These are phyloP conservation scores for Phytophthora rubi DNA, from an alignment of 352 stramenopile genomes.

Conservation along the genomic window DNA sequence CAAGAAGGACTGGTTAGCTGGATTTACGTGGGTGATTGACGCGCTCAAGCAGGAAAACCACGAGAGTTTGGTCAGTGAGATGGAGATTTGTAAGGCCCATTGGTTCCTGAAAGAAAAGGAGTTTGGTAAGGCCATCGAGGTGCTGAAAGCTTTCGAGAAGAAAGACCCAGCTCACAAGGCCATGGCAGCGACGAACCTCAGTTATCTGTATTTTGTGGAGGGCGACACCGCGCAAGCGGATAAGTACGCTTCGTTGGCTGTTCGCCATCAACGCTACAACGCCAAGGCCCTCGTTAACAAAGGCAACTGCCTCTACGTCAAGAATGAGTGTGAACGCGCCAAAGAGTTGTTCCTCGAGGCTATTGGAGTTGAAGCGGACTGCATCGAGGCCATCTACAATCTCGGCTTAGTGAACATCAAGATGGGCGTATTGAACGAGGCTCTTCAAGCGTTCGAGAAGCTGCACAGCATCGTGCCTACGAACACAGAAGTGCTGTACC, in stretches of 20 bases:
- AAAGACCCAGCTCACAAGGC: constrained; percentile 94
- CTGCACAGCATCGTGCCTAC: constrained; percentile 95
- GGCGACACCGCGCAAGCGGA: constrained; percentile 91
- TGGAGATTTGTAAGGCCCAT: constrained; percentile 90
- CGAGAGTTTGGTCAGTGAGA: constrained; percentile 91
- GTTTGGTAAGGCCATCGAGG: constrained; percentile 94
- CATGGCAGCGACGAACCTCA: constrained; percentile 95
- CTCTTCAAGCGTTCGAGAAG: constrained; percentile 97
- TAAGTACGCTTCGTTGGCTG: constrained; percentile 92
- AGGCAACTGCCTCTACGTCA: constrained; percentile 95
- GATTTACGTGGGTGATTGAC: constrained; percentile 96
- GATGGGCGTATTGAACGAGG: constrained; percentile 90
- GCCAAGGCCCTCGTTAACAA: constrained; percentile 98
- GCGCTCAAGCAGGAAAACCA: constrained; percentile 91
- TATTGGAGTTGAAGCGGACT: constrained; percentile 94
- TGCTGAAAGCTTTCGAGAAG: constrained; percentile 96
- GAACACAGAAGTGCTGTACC: constrained; percentile 93
- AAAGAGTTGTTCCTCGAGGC: constrained; percentile 97
- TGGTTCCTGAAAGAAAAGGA: constrained; percentile 93
- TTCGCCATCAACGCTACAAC: constrained; percentile 96
- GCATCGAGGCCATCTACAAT: constrained; percentile 97
- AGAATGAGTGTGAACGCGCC: constrained; percentile 92
- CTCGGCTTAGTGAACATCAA: constrained; percentile 92
- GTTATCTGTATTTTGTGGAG: constrained; percentile 97
- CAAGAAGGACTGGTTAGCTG: constrained; percentile 91